phyloP scores from a whole-genome alignment of 192 early-diverging fungal genomes.

The Podochytrium sp. region DNA sequence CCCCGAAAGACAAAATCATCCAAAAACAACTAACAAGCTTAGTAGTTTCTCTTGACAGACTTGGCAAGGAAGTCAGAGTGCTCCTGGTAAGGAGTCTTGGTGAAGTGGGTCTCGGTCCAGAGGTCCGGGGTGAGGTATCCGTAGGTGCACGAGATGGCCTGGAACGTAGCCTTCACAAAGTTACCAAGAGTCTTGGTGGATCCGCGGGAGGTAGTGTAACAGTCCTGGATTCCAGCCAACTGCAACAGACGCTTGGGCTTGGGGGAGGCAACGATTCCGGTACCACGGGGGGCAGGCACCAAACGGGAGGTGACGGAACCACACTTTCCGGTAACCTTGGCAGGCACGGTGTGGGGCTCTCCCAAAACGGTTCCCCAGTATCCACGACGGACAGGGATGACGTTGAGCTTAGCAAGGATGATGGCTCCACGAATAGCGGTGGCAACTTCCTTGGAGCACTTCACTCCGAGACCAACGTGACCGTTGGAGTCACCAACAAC shows the following conservation, averaged over 20 bases:
- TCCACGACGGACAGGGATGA: constrained; percentile 97
- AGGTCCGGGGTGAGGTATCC: constrained; percentile 96
- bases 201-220: constrained; percentile 95
- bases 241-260: constrained; percentile 97
- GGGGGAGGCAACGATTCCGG: constrained; percentile 96
- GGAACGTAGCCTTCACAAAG: constrained; percentile 99
- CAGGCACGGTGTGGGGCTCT: constrained; percentile 97
- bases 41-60: constrained; percentile 47
- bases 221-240: constrained; percentile 96
- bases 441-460: constrained; percentile 99
- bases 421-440: constrained; percentile 98
- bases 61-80: constrained; percentile 53
- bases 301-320: constrained; percentile 89
- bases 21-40: background rate
- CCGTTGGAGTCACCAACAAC: constrained; percentile 97
- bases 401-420: constrained; percentile 97
- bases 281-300: constrained; percentile 99
- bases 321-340: constrained; percentile 96
- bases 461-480: constrained; percentile 99
- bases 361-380: constrained; percentile 97
- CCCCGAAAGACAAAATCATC: background rate
- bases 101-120: constrained; percentile 89
- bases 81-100: constrained; percentile 88
- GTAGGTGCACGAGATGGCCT: constrained; percentile 96
- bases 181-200: constrained; percentile 98